Conservation (phyloP, 108 stramenopile species). For the Nitzschia putrida region DNA sequence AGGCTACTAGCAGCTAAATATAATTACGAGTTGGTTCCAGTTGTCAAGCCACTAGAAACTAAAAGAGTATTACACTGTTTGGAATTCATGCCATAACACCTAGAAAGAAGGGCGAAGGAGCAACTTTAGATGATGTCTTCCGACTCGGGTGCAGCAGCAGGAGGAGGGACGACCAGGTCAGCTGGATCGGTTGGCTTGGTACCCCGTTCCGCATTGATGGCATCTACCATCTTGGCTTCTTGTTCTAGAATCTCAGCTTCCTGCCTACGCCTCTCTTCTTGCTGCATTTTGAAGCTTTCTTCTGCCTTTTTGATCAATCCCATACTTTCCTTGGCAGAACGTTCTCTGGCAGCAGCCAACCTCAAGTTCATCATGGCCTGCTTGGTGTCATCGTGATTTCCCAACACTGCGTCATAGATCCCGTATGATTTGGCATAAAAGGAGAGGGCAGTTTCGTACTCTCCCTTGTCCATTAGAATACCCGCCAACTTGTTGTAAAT, state of each 20-base stretch:
- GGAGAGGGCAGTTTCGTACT: slow-evolving; percentile 44
- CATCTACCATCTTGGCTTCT: not conserved
- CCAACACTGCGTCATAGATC: slow-evolving; percentile 36
- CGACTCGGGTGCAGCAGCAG: no score
- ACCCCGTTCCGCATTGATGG: no score
- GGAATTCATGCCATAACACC: no score
- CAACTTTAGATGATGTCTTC: no score
- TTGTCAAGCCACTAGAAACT: no score
- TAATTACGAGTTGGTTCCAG: no score
- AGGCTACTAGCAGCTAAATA: no score
- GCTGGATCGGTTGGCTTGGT: no score
- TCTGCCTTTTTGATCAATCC: slow-evolving; percentile 38
- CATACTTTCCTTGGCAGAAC: slow-evolving; percentile 17
- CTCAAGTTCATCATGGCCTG: slow-evolving; percentile 34
- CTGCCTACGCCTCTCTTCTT: slow-evolving; percentile 10
- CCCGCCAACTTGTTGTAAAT: slow-evolving; percentile 39
- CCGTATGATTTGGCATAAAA: slow-evolving; percentile 46
- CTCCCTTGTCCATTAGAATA: slow-evolving; percentile 40
- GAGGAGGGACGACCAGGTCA: no score
- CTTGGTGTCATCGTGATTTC: slow-evolving; percentile 39
- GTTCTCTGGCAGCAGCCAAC: slow-evolving; percentile 35
- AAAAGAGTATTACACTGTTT: no score
- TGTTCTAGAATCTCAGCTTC: slow-evolving; percentile 11
- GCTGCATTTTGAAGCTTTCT: slow-evolving; percentile 29
- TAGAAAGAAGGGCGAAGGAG: no score